These are phyloP conservation scores for Apostasia ramifera DNA, from an alignment of 106 monocot species.

Conservation along the genomic window DNA sequence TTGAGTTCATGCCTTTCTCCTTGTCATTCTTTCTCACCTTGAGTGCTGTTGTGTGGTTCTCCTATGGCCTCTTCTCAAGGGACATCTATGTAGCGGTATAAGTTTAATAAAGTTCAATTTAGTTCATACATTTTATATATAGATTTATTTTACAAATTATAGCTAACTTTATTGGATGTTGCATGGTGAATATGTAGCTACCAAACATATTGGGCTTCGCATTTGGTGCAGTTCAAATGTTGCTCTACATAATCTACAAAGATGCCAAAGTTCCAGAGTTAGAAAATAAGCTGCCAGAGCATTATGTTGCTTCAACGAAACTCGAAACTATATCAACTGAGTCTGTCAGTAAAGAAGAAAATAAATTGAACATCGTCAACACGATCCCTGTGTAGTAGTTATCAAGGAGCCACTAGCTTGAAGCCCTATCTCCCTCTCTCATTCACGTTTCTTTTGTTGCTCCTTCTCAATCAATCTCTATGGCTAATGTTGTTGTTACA, in stretches of 20 bases:
- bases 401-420: no score
- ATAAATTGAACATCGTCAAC: no score
- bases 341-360: no score
- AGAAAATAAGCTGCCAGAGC: neutral
- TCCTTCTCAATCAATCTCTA: no score
- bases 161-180: neutral
- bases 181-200: slow-evolving; percentile 2
- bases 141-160: neutral
- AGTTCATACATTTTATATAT: neutral
- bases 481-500: no score
- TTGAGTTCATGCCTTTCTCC: slow-evolving; percentile 18
- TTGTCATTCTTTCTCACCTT: slow-evolving; percentile 18
- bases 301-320: neutral
- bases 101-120: neutral
- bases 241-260: slow-evolving; percentile 20
- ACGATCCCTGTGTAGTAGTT: no score
- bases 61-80: slow-evolving; percentile 14
- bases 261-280: slow-evolving; percentile 8
- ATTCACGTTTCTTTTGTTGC: no score
- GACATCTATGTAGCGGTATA: slow-evolving; percentile 20
- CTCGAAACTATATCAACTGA: no score
- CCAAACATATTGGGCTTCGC: slow-evolving; percentile 19
- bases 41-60: slow-evolving; percentile 13
- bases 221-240: slow-evolving; percentile 19
- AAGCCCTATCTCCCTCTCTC: no score